Evolutionary conservation across 2,329 filamentous ascomycete genomes (phyloP).

Genomic region (Fusarium pseudocircinatum): DNA sequence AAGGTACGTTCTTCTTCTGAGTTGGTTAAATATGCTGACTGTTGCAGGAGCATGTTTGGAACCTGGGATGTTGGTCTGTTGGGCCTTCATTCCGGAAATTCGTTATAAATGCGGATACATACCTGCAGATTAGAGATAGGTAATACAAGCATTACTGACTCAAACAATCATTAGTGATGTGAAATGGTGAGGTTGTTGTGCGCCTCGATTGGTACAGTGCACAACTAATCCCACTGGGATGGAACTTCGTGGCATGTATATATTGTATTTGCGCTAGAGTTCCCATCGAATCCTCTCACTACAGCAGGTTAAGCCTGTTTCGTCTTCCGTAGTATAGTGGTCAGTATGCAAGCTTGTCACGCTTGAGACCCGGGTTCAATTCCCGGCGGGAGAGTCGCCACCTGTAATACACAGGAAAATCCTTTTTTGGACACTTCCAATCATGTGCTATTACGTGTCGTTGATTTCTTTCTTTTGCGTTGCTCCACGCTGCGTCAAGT

Average conservation of each 20-base stretch:
- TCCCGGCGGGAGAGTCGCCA: conserved; percentile 27
- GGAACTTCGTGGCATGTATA: rapidly evolving
- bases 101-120: neutral
- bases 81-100: conserved; percentile 5
- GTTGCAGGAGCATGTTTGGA: conserved; percentile 9
- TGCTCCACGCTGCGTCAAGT: too few species aligned
- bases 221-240: rapidly evolving
- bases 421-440: neutral
- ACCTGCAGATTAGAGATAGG: neutral
- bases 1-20: neutral
- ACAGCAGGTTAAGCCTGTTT: neutral
- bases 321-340: conserved; percentile 20
- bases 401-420: neutral
- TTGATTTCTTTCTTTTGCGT: neutral
- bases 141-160: rapidly evolving
- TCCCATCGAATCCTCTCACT: conserved; percentile 1
- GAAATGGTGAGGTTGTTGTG: neutral
- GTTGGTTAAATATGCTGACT: neutral
- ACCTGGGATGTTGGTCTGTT: conserved; percentile 10
- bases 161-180: rapidly evolving
- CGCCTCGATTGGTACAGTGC: neutral
- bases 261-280: rapidly evolving
- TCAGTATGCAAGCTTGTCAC: conserved; percentile 23
- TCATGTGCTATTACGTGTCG: rapidly evolving
- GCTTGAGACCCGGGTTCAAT: conserved; percentile 22